Base-by-base conservation (phyloP, 1,139 yeast genomes). In the Oligophagozyma castellii region DNA sequence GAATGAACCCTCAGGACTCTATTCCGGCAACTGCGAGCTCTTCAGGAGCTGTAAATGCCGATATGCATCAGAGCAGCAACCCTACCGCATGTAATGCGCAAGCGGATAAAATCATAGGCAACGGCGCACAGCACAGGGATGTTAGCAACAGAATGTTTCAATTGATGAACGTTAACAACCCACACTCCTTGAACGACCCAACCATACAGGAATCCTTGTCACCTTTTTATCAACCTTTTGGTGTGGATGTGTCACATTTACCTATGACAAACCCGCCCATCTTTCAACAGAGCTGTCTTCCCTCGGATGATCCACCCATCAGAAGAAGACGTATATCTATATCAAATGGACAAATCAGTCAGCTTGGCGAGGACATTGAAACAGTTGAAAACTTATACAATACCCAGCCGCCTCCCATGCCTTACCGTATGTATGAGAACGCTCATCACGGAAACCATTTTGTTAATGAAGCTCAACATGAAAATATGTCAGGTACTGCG, bases 261-360 rank as follows among this genome's bases (percentile, higher is more conserved):
- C 79, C 79, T 3, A 54, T 72, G 42, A 72, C 79, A 1, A 71
- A 70, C 41, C 80, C 80, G 1, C 79, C 79, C 4, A 59, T 73
- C 23, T 68, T 70, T 42, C 78, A 73, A 44, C 63, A 67, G 25
- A 18, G 10, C 10, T 18, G 20, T 18, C 20, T 18, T 18, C 31
- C 42, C 11, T 61, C 71, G 3, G 43, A 47, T 46, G 28, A 43
- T 50, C 31, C 57, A 40, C 30, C 34, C 3, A 18, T 7, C 7
- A 32, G 65, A 5, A 58, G 76, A 34, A 61, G 84, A 48, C 59
- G 86, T 44, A 71, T 77, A 5, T 76, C 86, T 24, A 76, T 77
- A 31, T 75, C 84, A 5, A 77, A 77, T 54, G 89, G 89, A 43
- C 89, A 77, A 48, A 77, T 77, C 40, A 78, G 84, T 27, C 86